Conservation (phyloP, 495 filamentous ascomycete species). For the Trichoderma parareesei region DNA sequence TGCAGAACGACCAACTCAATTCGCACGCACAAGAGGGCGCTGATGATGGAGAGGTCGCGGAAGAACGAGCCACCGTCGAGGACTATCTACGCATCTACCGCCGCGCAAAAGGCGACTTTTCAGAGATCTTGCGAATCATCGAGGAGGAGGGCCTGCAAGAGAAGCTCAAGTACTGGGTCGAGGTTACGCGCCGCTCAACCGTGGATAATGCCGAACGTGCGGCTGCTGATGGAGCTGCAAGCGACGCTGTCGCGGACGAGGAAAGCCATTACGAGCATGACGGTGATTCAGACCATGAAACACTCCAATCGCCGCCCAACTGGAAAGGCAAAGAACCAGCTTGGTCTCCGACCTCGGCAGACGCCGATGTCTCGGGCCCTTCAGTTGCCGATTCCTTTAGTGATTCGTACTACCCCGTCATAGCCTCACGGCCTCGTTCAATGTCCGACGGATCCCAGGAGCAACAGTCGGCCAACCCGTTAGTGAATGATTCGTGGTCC, state of each 20-base stretch:
- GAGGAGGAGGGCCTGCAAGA: conserved; percentile 50
- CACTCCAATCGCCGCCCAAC: neutral
- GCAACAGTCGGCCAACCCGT: conserved; percentile 26
- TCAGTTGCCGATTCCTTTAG: neutral
- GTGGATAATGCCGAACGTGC: neutral
- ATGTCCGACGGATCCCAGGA: conserved; percentile 39
- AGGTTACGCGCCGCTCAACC: conserved; percentile 19
- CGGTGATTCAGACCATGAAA: neutral
- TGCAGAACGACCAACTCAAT: neutral
- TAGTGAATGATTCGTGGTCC: conserved; percentile 45
- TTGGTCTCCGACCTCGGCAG: neutral
- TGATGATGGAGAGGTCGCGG: neutral
- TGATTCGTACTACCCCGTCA: too few relatives aligned
- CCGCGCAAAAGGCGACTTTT: conserved; percentile 49
- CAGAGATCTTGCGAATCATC: conserved; percentile 53
- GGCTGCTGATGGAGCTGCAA: neutral
- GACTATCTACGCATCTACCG: conserved; percentile 44
- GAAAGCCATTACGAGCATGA: conserved; percentile 7
- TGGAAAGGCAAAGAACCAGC: neutral
- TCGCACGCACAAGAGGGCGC: neutral
- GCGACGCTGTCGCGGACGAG: neutral
- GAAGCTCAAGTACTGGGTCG: conserved; percentile 45
- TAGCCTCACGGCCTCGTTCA: conserved; percentile 23
- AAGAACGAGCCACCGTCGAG: conserved; percentile 18
- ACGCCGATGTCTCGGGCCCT: neutral